Base-by-base conservation (phyloP, 2,329 filamentous ascomycete genomes). In the Fusarium sambucinum region DNA sequence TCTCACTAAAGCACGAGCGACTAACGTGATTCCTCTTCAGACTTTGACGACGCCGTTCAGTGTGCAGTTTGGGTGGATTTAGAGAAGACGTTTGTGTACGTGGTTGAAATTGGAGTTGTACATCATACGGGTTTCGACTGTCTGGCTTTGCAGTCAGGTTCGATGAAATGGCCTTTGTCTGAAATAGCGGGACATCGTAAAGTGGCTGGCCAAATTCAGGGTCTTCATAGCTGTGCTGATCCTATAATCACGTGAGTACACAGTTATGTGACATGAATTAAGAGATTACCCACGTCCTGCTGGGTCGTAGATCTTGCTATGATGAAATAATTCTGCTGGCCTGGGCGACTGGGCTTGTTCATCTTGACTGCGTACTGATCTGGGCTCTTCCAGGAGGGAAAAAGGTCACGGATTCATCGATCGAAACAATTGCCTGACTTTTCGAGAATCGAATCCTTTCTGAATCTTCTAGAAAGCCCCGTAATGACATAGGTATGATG, bases 131-230 rank as follows among this genome's bases (percentile, higher is more conserved):
- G 1, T 37, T 38, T 1, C 6, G 13, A n/a, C 6, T 6, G 9
- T 56, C 29, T 4, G 35, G 5, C 19, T 4, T 25, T 2, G 17
- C 17, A 17, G 21, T 40, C n/a, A 63, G 27, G 21, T 32, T 27
- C 8, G 58, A 16, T 8, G 50, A 37, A 17, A 40, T 63, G 13
- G 32, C 33, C 2, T 10, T 25, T 16, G 35, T 57, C 42, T 63
- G 59, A 23, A 63, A 63, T 12, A 63, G 19, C 3, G 59, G 37
- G 21, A 63, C 16, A 19, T 63, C 19, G 50, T 32, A 42, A 16
- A 63, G 58, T 10, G 58, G 59, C 32, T 35, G 41, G 50, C 59
- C 59, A 29, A 63, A 25, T 30, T 54, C 58, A 33, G 27, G 13
- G 17, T 63, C 42, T 30, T 25, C 5, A 13, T 10, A n/a, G 25